phyloP scores from a whole-genome alignment of 768 basidiomycete genomes.

The Hortiboletus flavorubellus region DNA sequence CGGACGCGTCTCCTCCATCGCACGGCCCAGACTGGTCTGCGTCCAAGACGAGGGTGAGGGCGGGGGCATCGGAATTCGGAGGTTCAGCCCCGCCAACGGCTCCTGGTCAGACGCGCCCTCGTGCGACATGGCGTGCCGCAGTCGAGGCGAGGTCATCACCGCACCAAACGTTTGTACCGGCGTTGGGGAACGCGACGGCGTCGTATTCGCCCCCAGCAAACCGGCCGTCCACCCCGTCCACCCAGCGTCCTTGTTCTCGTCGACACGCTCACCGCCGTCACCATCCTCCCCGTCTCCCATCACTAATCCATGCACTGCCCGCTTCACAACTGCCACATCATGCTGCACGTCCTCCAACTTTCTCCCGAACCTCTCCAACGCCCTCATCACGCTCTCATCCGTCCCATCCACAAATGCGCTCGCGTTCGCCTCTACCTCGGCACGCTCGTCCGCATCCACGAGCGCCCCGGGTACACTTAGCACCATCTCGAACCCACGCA shows the following conservation, averaged over 20 bases:
- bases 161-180: conserved; percentile 64
- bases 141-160: conserved; percentile 63
- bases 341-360: conserved; percentile 75
- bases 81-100: conserved; percentile 43
- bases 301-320: conserved; percentile 46
- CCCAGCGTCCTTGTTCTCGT: neutral
- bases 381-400: conserved; percentile 31
- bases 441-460: conserved; percentile 16
- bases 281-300: neutral
- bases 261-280: neutral
- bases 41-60: conserved; percentile 6
- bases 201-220: conserved; percentile 41
- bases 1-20: conserved; percentile 28
- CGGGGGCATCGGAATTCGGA: conserved; percentile 60
- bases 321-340: conserved; percentile 70
- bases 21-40: conserved; percentile 18
- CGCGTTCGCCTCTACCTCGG: conserved; percentile 49
- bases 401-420: conserved; percentile 33
- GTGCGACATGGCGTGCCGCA: conserved; percentile 47
- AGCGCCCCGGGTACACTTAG: conserved; percentile 54
- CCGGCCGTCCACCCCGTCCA: conserved; percentile 57
- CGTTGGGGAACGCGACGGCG: conserved; percentile 36
- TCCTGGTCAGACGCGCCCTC: neutral
- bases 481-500: conserved; percentile 66
- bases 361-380: conserved; percentile 44